These are phyloP conservation scores for Talaromyces pinophilus DNA, from an alignment of 2,329 filamentous ascomycete species.

Conservation along the genomic window DNA sequence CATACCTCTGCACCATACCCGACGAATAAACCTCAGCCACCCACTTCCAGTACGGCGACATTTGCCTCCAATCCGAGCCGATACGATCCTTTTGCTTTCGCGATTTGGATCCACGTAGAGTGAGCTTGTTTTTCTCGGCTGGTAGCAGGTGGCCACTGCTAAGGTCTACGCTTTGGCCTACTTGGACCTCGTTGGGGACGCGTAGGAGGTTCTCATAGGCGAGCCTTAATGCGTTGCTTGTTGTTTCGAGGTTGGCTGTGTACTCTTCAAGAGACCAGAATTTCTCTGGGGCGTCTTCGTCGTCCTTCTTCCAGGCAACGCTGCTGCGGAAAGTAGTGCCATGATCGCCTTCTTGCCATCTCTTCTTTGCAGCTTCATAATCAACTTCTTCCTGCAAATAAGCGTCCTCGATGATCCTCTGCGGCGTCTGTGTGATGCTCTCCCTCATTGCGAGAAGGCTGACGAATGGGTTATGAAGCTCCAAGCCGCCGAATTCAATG, in stretches of 20 bases:
- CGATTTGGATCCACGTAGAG: not conserved
- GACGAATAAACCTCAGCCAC: slow-evolving; percentile 43
- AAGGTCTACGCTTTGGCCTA: slow-evolving; percentile 34
- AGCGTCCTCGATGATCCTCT: slow-evolving; percentile 36
- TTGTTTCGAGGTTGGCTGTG: slow-evolving; percentile 38
- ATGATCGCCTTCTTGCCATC: slow-evolving; percentile 33
- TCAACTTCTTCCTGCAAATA: slow-evolving; percentile 55
- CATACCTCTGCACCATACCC: slow-evolving; percentile 45
- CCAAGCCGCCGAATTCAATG: slow-evolving; percentile 53
- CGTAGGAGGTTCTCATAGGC: slow-evolving; percentile 38
- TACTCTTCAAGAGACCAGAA: slow-evolving; percentile 48
- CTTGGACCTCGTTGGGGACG: slow-evolving; percentile 36
- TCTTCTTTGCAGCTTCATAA: slow-evolving; percentile 48
- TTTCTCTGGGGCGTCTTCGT: slow-evolving; percentile 15
- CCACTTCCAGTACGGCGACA: slow-evolving; percentile 49
- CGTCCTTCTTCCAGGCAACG: not conserved
- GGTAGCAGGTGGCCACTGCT: slow-evolving; percentile 29
- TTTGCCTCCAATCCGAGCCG: slow-evolving; percentile 32
- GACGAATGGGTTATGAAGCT: slow-evolving; percentile 55
- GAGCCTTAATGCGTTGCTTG: slow-evolving; percentile 31
- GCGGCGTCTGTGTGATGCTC: slow-evolving; percentile 41
- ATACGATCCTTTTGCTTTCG: slow-evolving; percentile 26
- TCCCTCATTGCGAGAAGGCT: slow-evolving; percentile 51
- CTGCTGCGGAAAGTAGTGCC: not conserved
- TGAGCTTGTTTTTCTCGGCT: not conserved